Percentiles rank a stretch among this genome's conserved stretches.
Evolutionary conservation across 2,329 filamentous ascomycete species (phyloP).

Genomic region (Pestalotiopsis sp.): DNA sequence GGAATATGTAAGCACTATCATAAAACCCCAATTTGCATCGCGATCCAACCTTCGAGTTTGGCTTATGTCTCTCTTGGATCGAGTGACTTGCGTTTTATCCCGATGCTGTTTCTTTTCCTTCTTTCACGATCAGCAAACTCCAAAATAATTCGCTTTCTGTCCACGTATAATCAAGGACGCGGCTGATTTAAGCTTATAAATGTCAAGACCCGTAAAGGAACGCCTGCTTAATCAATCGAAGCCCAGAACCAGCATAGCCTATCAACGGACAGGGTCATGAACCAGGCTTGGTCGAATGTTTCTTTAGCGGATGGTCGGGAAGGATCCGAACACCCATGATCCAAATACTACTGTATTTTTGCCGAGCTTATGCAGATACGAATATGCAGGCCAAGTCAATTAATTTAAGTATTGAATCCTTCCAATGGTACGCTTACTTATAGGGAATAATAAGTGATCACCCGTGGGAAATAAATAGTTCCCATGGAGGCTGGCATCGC

Average conservation of each 20-base stretch:
- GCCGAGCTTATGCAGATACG: background rate
- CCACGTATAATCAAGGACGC: background rate
- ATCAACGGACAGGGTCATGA: background rate
- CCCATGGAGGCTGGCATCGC: too few species aligned
- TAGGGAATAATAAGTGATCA: background rate
- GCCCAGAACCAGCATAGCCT: background rate
- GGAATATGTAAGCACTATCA: too few species aligned
- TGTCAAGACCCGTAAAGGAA: background rate
- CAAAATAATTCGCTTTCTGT: too few species aligned
- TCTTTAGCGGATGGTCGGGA: background rate
- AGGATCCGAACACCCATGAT: background rate
- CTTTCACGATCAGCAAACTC: too few species aligned
- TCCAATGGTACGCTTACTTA: background rate
- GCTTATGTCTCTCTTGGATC: too few species aligned
- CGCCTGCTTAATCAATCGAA: background rate
- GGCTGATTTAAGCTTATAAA: background rate
- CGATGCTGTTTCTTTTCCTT: too few species aligned
- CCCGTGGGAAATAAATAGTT: too few species aligned
- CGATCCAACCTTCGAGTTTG: too few species aligned
- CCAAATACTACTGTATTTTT: background rate
- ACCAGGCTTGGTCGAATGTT: background rate
- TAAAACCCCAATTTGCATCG: too few species aligned
- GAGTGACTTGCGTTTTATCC: too few species aligned
- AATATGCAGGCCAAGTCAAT: background rate
- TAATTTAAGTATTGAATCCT: background rate